These are phyloP conservation scores for Gypsophila paniculata DNA, from an alignment of 179 eudicot species.

Conservation along the genomic window DNA sequence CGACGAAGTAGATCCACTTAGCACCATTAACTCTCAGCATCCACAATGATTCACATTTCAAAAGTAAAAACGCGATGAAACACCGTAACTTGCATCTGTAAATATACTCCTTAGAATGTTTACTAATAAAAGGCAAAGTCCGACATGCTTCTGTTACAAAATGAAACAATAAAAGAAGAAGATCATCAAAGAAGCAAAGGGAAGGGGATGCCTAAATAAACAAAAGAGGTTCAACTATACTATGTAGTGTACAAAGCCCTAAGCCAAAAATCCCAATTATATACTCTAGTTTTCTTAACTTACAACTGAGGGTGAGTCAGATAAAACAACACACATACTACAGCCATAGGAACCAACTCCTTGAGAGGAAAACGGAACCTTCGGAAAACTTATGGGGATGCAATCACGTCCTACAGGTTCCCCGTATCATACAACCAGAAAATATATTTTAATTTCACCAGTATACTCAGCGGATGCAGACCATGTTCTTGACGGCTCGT, in stretches of 20 bases:
- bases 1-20: no score
- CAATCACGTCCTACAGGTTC: slow-evolving; percentile 17
- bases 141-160: no score
- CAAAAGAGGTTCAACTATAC: slow-evolving; percentile 23
- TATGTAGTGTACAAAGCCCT: slow-evolving; percentile 37
- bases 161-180: background rate
- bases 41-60: no score
- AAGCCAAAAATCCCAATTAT: slow-evolving; percentile 39
- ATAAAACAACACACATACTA: slow-evolving; percentile 22
- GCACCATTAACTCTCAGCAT: no score
- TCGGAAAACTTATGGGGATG: slow-evolving; percentile 27
- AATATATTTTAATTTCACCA: slow-evolving; percentile 18
- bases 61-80: no score
- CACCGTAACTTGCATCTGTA: no score
- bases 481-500: slow-evolving; percentile 16
- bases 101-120: no score
- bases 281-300: slow-evolving; percentile 29
- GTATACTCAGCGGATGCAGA: slow-evolving; percentile 13
- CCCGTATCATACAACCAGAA: slow-evolving; percentile 30
- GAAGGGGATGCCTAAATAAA: slow-evolving; percentile 20
- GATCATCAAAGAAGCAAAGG: slow-evolving; percentile 13
- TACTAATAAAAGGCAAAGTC: no score
- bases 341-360: slow-evolving; percentile 24
- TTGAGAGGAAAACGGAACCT: slow-evolving; percentile 13
- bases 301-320: slow-evolving; percentile 31